Base-by-base conservation (phyloP, 2,329 filamentous ascomycete species). In the Stemphylium beticola region DNA sequence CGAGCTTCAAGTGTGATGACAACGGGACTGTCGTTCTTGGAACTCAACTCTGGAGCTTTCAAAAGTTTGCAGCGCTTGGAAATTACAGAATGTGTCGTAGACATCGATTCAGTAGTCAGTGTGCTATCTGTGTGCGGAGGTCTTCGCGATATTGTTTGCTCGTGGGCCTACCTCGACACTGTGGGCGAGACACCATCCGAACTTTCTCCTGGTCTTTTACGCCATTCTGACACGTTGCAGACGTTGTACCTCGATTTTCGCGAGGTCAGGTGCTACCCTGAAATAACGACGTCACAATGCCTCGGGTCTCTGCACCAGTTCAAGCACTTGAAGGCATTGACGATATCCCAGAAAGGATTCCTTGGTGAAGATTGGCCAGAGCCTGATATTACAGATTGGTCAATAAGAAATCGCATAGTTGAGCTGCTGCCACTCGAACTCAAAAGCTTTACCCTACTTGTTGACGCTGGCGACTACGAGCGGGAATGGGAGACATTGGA, bases 121-220 rank as follows among this genome's bases (percentile, higher is more conserved):
- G 9, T 71, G 0, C 34, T 59, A 5, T 29, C 14, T 7, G 51
- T 46, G 1, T 72, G 66, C 41, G 32, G 60, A 0, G 44, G 47
- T 2, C 34, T 73, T 4, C 58, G 51, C 29, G 58, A 68, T 15
- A 58, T 73, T 17, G 40, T 43, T 4, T 71, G 63, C 37, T 45
- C 47, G 11, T 73, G 69, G 70, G 42, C 54, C 1, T 63, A 18
- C 8, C 34, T 61, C 1, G 17, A 59, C 11, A n/a, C 14, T 6
- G 6, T 12, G 2, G 10, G n/a, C 2, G 26, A 40, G 4, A 31
- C 49, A 3, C 36, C 58, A 2, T 51, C 49, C 2, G 41, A 57
- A 36, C 49, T 71, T 4, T 54, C 46, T 14, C 6, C 44, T 4
- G 58, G 51, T 0, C 52, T 73, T 2, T 22, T 55, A 3, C 40